These are phyloP conservation scores for Medakamo hakoo DNA, from an alignment of 139 green algal species.

Conservation along the genomic window DNA sequence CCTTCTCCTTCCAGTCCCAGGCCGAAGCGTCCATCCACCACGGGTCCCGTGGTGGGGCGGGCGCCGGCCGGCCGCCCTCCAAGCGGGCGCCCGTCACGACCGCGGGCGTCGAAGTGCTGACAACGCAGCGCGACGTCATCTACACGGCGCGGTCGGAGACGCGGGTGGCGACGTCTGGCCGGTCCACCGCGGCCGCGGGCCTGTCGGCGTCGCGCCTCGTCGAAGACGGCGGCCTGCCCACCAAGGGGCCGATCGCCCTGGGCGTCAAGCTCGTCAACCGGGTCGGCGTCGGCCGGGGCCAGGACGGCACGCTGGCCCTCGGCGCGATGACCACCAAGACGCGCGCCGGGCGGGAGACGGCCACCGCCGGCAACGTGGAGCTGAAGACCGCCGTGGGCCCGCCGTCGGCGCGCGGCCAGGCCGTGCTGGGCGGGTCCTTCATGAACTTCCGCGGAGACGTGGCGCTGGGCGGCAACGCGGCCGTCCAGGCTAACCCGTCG, in stretches of 20 bases:
- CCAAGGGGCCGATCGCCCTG: conserved; percentile 6
- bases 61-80: conserved; percentile 1
- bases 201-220: conserved; percentile 20
- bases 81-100: conserved; percentile 24
- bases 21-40: conserved; percentile 31
- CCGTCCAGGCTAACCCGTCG: conserved; percentile 9
- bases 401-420: not conserved
- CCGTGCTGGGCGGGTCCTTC: conserved; percentile 27
- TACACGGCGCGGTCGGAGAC: conserved; percentile 50
- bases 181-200: conserved; percentile 23
- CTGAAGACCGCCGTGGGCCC: not conserved
- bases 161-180: conserved; percentile 20
- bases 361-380: conserved; percentile 11
- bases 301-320: conserved; percentile 16
- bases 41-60: too few species aligned
- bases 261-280: conserved; percentile 37
- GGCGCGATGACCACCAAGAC: conserved; percentile 27
- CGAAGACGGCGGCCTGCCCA: conserved; percentile 28
- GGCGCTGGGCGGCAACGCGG: conserved; percentile 40
- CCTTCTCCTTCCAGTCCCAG: conserved; percentile 33
- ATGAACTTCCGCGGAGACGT: conserved; percentile 48
- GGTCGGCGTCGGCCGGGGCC: conserved; percentile 14
- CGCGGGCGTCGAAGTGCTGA: conserved; percentile 32
- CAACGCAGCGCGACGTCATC: conserved; percentile 31
- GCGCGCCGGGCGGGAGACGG: conserved; percentile 9